Evolutionary conservation across 2,329 filamentous ascomycete species (phyloP).

Genomic region (Fusarium haematococcum): DNA sequence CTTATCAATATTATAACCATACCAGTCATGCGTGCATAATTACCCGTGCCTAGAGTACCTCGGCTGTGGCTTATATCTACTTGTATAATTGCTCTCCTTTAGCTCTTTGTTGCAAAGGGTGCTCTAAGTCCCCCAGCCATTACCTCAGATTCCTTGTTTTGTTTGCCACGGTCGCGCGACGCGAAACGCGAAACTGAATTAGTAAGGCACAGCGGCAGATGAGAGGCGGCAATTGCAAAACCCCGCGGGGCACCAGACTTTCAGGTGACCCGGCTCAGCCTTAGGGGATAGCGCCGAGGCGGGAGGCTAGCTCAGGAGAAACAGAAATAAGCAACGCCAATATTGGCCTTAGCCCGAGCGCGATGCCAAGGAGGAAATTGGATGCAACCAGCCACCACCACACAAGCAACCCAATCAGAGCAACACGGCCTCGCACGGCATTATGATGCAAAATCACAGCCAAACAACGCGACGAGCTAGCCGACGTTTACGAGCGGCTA

Average conservation of each 20-base stretch:
- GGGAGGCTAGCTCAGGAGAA: background rate
- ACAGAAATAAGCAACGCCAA: background rate
- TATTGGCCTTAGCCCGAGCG: background rate
- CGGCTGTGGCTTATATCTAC: too few species aligned
- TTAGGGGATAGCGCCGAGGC: background rate
- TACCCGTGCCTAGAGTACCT: too few species aligned
- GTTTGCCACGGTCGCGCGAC: background rate
- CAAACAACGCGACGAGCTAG: background rate
- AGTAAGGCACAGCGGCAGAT: background rate
- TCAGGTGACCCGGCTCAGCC: background rate
- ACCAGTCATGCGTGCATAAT: too few species aligned
- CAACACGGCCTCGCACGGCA: background rate
- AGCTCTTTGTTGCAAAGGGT: too few species aligned
- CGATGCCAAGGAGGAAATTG: background rate
- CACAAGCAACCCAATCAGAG: background rate
- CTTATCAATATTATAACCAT: too few species aligned
- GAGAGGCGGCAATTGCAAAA: background rate
- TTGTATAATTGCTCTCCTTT: too few species aligned
- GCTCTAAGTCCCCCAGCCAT: too few species aligned
- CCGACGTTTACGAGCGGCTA: background rate
- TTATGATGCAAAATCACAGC: background rate
- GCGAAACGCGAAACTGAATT: background rate
- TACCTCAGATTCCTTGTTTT: background rate
- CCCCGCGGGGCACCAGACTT: background rate
- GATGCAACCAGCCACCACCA: background rate